Conservation (phyloP, 495 filamentous ascomycete genomes). For the Aspergillus avenaceus region DNA sequence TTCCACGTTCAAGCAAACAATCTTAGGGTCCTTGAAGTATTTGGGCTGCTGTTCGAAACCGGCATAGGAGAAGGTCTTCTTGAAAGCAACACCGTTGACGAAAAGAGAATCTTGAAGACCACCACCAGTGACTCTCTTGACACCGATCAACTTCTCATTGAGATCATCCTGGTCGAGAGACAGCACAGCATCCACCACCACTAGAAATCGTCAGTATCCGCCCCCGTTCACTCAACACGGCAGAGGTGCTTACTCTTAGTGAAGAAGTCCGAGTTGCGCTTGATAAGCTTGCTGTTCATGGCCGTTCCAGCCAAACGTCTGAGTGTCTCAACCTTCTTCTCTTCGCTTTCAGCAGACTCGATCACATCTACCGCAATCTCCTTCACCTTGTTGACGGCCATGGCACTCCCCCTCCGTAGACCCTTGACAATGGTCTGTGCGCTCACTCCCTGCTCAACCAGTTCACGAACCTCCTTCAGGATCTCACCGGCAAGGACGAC, state of each 20-base stretch:
- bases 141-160: conserved; percentile 95
- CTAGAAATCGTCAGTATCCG: conserved; percentile 40
- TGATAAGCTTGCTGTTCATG: conserved; percentile 99
- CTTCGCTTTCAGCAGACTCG: conserved; percentile 50
- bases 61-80: conserved; percentile 99
- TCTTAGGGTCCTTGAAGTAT: conserved; percentile 85
- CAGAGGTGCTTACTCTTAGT: conserved; percentile 71
- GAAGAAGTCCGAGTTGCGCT: conserved; percentile 94
- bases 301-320: conserved; percentile 89
- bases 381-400: conserved; percentile 98
- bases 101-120: conserved; percentile 95
- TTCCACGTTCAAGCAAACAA: conserved; percentile 95
- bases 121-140: conserved; percentile 97
- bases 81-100: conserved; percentile 97
- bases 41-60: conserved; percentile 99
- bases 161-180: conserved; percentile 97
- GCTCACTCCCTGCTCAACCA: conserved; percentile 95
- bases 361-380: conserved; percentile 87
- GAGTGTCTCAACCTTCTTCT: conserved; percentile 85
- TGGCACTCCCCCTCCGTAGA: conserved; percentile 76
- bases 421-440: conserved; percentile 97
- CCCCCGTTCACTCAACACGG: conserved; percentile 1
- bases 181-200: conserved; percentile 96
- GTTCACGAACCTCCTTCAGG: conserved; percentile 89
- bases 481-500: conserved; percentile 96